Evolutionary conservation across 2,329 filamentous ascomycete genomes (phyloP).

Genomic region (Sordariomycetes sp.): DNA sequence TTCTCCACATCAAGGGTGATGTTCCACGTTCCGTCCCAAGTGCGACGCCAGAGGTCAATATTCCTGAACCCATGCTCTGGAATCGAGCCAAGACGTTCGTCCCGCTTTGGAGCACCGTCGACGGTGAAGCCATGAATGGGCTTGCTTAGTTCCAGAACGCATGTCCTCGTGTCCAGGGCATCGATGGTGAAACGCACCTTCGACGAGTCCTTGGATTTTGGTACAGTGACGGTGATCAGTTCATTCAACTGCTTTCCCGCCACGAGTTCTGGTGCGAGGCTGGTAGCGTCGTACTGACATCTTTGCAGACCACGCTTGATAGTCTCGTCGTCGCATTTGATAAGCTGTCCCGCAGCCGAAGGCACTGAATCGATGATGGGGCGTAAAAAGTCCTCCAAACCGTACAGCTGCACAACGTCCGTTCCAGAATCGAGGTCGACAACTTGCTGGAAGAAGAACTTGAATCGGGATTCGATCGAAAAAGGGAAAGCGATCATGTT

Average conservation of each 20-base stretch:
- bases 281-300: constrained; percentile 61
- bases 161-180: constrained; percentile 70
- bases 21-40: constrained; percentile 68
- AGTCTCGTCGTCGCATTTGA: constrained; percentile 39
- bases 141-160: constrained; percentile 62
- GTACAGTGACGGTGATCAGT: constrained; percentile 53
- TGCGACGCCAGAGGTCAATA: constrained; percentile 73
- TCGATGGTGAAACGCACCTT: constrained; percentile 56
- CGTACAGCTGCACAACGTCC: constrained; percentile 61
- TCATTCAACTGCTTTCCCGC: constrained; percentile 32
- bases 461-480: constrained; percentile 67
- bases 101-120: constrained; percentile 45
- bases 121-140: constrained; percentile 59
- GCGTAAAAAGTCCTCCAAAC: constrained; percentile 57
- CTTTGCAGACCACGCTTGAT: constrained; percentile 41
- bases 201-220: constrained; percentile 22
- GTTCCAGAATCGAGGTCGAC: constrained; percentile 67
- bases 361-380: constrained; percentile 62
- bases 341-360: constrained; percentile 52
- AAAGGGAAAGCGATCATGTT: constrained; percentile 86
- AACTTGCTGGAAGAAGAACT: constrained; percentile 78
- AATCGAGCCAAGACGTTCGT: constrained; percentile 56
- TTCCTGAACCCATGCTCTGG: constrained; percentile 55
- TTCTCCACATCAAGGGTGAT: constrained; percentile 29
- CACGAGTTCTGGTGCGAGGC: constrained; percentile 50